Conservation (phyloP, 1,139 yeast species). For the Insectozyma bohioensis region DNA sequence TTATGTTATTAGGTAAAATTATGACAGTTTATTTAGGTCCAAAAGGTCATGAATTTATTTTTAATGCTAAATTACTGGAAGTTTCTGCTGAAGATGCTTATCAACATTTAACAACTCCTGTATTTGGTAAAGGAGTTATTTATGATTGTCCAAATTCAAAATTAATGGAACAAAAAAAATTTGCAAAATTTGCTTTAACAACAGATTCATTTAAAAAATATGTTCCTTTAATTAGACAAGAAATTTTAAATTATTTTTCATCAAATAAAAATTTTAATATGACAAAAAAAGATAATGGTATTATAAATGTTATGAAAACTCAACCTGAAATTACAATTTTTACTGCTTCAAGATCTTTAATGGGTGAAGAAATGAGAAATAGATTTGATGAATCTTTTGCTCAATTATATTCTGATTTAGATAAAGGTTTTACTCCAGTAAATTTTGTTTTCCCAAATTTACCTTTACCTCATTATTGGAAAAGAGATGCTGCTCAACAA, state of each 20-base stretch:
- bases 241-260: conserved; percentile 64
- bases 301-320: conserved; percentile 70
- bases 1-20: conserved; percentile 80
- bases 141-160: conserved; percentile 94
- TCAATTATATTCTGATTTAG: conserved; percentile 81
- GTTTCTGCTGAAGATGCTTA: conserved; percentile 97
- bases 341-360: conserved; percentile 88
- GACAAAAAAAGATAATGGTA: conserved; percentile 44
- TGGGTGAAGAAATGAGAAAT: conserved; percentile 89
- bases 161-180: conserved; percentile 97
- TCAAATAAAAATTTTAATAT: conserved; percentile 46
- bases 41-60: conserved; percentile 94
- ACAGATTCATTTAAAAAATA: conserved; percentile 79
- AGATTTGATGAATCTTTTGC: conserved; percentile 85
- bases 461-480: conserved; percentile 83
- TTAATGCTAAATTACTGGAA: conserved; percentile 85
- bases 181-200: conserved; percentile 87
- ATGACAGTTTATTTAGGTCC: conserved; percentile 98
- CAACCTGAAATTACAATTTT: conserved; percentile 96
- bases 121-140: conserved; percentile 94
- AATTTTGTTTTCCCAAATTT: conserved; percentile 93
- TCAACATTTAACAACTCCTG: conserved; percentile 93
- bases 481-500: conserved; percentile 84
- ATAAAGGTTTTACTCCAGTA: conserved; percentile 94
- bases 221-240: conserved; percentile 86